Conservation (phyloP, 768 basidiomycete genomes). For the Mycena pura region DNA sequence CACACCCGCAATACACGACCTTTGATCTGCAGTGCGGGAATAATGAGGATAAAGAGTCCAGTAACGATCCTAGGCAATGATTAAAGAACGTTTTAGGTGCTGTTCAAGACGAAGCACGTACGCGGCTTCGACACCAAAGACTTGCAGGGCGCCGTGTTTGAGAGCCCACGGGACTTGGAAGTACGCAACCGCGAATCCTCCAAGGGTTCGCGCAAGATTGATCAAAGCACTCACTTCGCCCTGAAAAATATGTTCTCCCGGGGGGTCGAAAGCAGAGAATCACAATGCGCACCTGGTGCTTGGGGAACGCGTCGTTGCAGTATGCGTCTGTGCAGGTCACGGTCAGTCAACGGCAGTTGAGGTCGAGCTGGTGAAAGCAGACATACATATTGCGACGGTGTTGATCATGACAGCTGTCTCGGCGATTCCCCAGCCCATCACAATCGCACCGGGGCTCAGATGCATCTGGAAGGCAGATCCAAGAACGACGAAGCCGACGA, state of each 20-base stretch:
- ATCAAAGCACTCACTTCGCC: slow-evolving; percentile 65
- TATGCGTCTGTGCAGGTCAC: slow-evolving; percentile 45
- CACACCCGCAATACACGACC: slow-evolving; percentile 52
- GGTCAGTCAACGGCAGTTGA: no score
- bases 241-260: slow-evolving; percentile 13
- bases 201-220: slow-evolving; percentile 57
- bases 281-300: slow-evolving; percentile 34
- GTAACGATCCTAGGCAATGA: slow-evolving; percentile 51
- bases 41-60: slow-evolving; percentile 54
- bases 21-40: slow-evolving; percentile 55
- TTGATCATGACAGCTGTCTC: slow-evolving; percentile 48
- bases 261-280: not conserved
- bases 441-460: slow-evolving; percentile 50
- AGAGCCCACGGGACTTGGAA: slow-evolving; percentile 65
- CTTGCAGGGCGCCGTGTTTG: slow-evolving; percentile 58
- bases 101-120: slow-evolving; percentile 31
- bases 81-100: not conserved
- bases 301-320: slow-evolving; percentile 52
- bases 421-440: slow-evolving; percentile 66
- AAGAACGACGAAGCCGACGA: slow-evolving; percentile 59
- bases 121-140: slow-evolving; percentile 63
- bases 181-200: slow-evolving; percentile 61
- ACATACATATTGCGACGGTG: slow-evolving; percentile 47
- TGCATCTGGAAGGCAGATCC: slow-evolving; percentile 58
- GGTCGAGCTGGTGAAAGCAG: no score